Base-by-base conservation (phyloP, 768 basidiomycete genomes). In the Termitomyces sp. region DNA sequence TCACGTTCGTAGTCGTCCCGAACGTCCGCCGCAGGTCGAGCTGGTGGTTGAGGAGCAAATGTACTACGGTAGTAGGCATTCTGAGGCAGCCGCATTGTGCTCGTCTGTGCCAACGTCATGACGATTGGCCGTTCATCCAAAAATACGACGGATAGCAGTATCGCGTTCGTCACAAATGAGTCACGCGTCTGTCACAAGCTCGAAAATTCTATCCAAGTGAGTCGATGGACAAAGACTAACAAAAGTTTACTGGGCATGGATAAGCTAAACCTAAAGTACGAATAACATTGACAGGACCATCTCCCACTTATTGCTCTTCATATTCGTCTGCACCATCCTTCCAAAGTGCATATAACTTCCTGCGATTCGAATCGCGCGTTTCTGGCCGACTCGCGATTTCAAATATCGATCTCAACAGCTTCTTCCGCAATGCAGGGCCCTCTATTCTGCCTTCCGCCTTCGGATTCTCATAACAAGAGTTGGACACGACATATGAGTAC, bases 301-400 rank as follows among this genome's bases (percentile, higher is more conserved):
- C 61, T 38, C 70, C 68, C 32, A 67, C 69, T 26, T 58, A 64
- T 55, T 71, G 70, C 48, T 67, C 68, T 20, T 81, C 83, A 26
- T 82, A 82, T 30, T 53, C 53, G 12, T 54, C 40, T 38, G 76
- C 79, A 50, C 75, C 77, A 36, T 81, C 82, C 71, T 87, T 89
- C 84, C 91, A 96, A 30, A 94, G 71, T 5, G 79, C 79, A 69
- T 95, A 96, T 74, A 98, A 80, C 76, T 84, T 92, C 71, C 91
- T 77, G 65, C 95, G 81, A 71, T 89, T 94, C 6, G 85, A 75
- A 64, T 93, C 91, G 66, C 83, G 81, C 43, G 90, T 87, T n/a
- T 87, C 84, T 60, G 84, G 77, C 40, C 82, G 76, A 65, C 91
- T 87, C 36, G 94, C 93, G 35, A 85, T 73, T 18, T 87, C 81